phyloP scores from a whole-genome alignment of 176 grass and related monocot species.

The Zea mays region Zm-B73-REFERENCE-NAM-5.0 NC_050101.1:43775501-43776000 shows the following conservation, averaged over 20 bases:
- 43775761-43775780: background rate
- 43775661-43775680: background rate
- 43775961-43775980: background rate
- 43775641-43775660: background rate
- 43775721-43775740: background rate
- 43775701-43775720: background rate
- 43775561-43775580: background rate
- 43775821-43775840: background rate
- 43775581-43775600: background rate
- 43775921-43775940: conserved; percentile 32
- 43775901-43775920: background rate
- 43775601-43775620: too few relatives aligned
- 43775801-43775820: background rate
- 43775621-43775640: too few relatives aligned
- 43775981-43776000: background rate
- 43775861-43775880: background rate
- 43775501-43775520: background rate
- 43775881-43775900: background rate
- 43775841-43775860: background rate
- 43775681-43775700: background rate
- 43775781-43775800: background rate
- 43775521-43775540: background rate
- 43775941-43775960: background rate
- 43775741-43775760: background rate
- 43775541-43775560: background rate